Percentiles rank a stretch among this genome's conserved stretches.
Evolutionary conservation across 805 yeast genomes (phyloP).

Genomic region (Priceomyces haplophilus): DNA sequence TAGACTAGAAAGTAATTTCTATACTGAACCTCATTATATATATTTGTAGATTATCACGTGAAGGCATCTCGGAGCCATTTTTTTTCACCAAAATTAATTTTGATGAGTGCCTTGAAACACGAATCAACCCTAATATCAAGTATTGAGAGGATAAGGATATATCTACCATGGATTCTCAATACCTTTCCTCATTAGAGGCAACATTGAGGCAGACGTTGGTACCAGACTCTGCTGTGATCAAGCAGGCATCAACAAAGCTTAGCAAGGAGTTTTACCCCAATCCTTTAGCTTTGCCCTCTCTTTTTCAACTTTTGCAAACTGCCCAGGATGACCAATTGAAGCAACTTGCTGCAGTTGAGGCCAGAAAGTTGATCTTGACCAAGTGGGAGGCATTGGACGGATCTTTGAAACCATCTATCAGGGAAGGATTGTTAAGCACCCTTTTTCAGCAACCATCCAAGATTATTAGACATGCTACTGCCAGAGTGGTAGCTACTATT

Average conservation of each 20-base stretch:
- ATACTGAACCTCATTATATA: too few species aligned
- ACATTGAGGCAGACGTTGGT: slow-evolving; percentile 74
- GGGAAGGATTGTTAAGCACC: slow-evolving; percentile 62
- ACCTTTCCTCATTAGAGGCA: slow-evolving; percentile 67
- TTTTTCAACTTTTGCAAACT: slow-evolving; percentile 75
- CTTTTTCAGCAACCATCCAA: slow-evolving; percentile 65
- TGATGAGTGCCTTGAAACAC: not conserved
- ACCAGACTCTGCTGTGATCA: slow-evolving; percentile 79
- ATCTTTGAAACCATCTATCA: slow-evolving; percentile 55
- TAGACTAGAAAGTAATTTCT: too few species aligned
- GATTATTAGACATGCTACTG: slow-evolving; percentile 79
- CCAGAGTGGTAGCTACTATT: slow-evolving; percentile 85
- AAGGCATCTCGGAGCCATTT: slow-evolving; percentile 9
- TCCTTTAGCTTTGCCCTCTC: slow-evolving; percentile 72
- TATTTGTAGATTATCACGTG: slow-evolving; percentile 6
- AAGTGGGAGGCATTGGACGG: slow-evolving; percentile 64
- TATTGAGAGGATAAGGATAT: not conserved
- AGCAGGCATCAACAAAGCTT: slow-evolving; percentile 74
- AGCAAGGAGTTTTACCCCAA: slow-evolving; percentile 71
- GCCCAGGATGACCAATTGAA: slow-evolving; percentile 69
- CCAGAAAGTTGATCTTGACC: slow-evolving; percentile 71
- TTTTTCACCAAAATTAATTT: slow-evolving; percentile 3
- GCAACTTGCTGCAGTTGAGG: slow-evolving; percentile 95
- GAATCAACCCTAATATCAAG: not conserved
- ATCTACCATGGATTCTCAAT: slow-evolving; percentile 62